Conservation (phyloP, 2,329 filamentous ascomycete genomes). For the Ophiocordyceps camponoti-leonardi region DNA sequence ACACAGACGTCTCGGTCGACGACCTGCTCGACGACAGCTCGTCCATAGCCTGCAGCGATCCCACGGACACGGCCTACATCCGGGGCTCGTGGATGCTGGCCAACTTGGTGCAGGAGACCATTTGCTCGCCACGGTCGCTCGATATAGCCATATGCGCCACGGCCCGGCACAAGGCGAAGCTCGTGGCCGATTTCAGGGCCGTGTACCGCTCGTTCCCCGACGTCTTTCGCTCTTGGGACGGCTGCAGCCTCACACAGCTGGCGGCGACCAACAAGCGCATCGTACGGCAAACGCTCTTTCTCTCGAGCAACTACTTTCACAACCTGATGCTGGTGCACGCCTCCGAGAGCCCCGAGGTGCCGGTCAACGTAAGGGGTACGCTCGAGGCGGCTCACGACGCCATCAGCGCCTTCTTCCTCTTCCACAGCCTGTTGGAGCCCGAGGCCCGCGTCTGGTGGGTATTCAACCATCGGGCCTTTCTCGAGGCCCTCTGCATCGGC, state of each 20-base stretch:
- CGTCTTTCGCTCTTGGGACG: constrained; percentile 51
- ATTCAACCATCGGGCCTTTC: constrained; percentile 64
- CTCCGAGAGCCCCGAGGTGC: constrained; percentile 46
- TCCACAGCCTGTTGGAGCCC: constrained; percentile 48
- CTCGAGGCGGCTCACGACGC: constrained; percentile 63
- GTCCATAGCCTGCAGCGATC: constrained; percentile 39
- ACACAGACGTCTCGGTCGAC: constrained; percentile 63
- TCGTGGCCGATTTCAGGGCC: constrained; percentile 51
- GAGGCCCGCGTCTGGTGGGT: constrained; percentile 76
- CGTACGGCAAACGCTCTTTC: constrained; percentile 58
- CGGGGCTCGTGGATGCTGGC: constrained; percentile 64
- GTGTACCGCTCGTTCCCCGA: constrained; percentile 59
- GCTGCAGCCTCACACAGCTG: constrained; percentile 37
- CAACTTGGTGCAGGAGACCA: constrained; percentile 60
- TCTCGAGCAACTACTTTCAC: constrained; percentile 71
- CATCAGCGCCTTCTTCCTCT: constrained; percentile 56
- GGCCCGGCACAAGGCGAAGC: constrained; percentile 48
- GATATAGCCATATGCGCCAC: constrained; percentile 56
- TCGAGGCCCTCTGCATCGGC: constrained; percentile 56
- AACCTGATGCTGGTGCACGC: constrained; percentile 67
- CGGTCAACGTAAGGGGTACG: constrained; percentile 49
- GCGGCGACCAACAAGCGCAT: constrained; percentile 44
- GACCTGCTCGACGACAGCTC: constrained; percentile 49
- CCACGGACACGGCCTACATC: constrained; percentile 54
- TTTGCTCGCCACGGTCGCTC: constrained; percentile 59